Conservation (phyloP, 352 stramenopile genomes). For the Globisporangium lucens region DNA sequence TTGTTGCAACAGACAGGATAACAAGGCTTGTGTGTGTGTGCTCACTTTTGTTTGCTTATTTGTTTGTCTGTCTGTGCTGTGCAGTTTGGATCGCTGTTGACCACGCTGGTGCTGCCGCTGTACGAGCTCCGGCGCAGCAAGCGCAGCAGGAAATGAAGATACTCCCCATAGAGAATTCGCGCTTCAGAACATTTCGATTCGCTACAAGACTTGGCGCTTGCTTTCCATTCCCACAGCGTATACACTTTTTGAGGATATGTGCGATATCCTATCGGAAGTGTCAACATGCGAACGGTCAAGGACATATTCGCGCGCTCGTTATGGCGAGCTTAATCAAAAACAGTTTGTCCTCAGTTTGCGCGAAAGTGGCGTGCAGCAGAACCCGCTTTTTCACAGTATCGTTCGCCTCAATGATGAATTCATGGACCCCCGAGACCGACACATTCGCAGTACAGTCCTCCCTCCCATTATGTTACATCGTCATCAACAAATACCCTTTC, state of each 20-base stretch:
- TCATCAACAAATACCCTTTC: too few species aligned
- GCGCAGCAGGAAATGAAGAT: constrained; percentile 2
- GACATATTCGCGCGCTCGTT: too few species aligned
- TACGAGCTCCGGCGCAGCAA: constrained; percentile 37
- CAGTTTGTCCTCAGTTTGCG: background rate
- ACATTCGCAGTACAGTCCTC: too few species aligned
- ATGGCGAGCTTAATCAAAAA: background rate
- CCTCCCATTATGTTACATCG: too few species aligned
- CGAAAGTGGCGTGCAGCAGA: background rate
- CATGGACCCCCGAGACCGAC: too few species aligned
- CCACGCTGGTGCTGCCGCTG: constrained; percentile 45
- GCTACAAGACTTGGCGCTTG: background rate
- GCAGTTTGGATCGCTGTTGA: constrained; percentile 45
- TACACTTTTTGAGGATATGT: background rate
- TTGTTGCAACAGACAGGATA: constrained; percentile 5
- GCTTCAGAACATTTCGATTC: background rate
- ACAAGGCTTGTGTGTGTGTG: background rate
- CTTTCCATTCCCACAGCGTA: background rate
- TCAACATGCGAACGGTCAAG: too few species aligned
- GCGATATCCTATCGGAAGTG: background rate
- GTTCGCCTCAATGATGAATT: background rate
- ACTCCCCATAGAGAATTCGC: background rate
- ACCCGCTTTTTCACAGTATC: background rate
- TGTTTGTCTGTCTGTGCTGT: constrained; percentile 1
- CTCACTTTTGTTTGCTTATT: background rate